These are phyloP conservation scores for Tuber aestivum DNA, from an alignment of 495 filamentous ascomycete genomes.

Conservation along the genomic window DNA sequence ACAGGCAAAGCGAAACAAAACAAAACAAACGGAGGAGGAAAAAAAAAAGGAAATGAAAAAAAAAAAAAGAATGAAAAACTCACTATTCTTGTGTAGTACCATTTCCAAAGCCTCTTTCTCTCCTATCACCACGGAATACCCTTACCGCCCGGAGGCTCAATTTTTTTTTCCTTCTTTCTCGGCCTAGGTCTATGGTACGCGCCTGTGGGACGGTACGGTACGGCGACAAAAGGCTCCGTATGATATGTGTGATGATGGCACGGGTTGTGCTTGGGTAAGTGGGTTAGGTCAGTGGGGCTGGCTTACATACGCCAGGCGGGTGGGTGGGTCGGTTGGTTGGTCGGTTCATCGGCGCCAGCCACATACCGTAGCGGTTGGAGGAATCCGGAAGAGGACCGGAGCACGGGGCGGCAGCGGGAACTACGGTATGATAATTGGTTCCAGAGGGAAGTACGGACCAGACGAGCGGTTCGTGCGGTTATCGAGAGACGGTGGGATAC, in stretches of 20 bases:
- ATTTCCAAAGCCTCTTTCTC: constrained; percentile 12
- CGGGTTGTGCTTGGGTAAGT: not conserved
- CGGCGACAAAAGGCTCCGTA: not conserved
- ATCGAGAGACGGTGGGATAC: not conserved
- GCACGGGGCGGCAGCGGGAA: not conserved
- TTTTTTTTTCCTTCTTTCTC: not conserved
- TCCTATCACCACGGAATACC: not conserved
- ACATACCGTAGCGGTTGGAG: not conserved
- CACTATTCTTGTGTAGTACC: constrained; percentile 39
- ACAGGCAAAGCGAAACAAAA: constrained; percentile 49
- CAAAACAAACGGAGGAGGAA: constrained; percentile 26
- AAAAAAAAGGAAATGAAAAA: constrained; percentile 61
- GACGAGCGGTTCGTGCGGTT: not conserved
- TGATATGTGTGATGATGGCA: not conserved
- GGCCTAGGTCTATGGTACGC: not conserved
- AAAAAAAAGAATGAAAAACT: constrained; percentile 56
- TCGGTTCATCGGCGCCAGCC: too few species aligned
- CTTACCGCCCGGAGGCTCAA: not conserved
- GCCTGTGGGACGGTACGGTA: not conserved
- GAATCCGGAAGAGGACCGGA: not conserved
- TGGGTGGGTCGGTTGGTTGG: not conserved
- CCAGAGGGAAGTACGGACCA: not conserved
- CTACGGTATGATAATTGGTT: not conserved
- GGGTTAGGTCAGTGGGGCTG: not conserved
- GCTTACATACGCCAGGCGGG: not conserved